Conservation (phyloP, 371 early-diverging fungal species). For the Choanephora cucurbitarum region DNA sequence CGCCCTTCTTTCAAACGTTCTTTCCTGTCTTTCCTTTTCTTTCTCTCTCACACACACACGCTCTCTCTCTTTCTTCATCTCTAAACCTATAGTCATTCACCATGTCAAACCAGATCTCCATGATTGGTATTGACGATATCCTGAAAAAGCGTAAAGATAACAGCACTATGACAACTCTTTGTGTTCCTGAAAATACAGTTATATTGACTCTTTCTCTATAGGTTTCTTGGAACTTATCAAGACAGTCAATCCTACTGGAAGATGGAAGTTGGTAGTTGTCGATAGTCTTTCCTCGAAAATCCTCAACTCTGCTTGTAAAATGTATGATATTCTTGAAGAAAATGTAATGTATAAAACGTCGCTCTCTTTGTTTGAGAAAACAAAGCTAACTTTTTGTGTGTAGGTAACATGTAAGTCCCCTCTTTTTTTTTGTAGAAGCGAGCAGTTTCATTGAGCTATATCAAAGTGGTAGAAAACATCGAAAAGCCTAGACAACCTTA, state of each 20-base stretch:
- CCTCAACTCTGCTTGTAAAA: constrained; percentile 85
- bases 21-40: constrained; percentile 3
- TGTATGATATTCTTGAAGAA: constrained; percentile 91
- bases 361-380: not conserved
- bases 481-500: constrained; percentile 82
- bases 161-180: not conserved
- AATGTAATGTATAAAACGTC: constrained; percentile 68
- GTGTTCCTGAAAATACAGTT: not conserved
- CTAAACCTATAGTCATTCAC: not conserved
- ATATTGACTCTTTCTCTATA: constrained; percentile 23
- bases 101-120: constrained; percentile 3
- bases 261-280: constrained; percentile 91
- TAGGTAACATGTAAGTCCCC: constrained; percentile 44
- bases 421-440: not conserved
- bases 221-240: constrained; percentile 74
- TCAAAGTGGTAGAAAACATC: constrained; percentile 67
- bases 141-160: constrained; percentile 35
- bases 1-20: no score
- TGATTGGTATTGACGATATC: constrained; percentile 50
- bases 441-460: not conserved
- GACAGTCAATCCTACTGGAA: constrained; percentile 64
- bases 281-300: constrained; percentile 85
- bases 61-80: not conserved
- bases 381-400: constrained; percentile 4
- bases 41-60: constrained; percentile 11